These are phyloP conservation scores for Rhododendron griersonianum DNA, from an alignment of 148 eudicot genomes.

Conservation along the genomic window DNA sequence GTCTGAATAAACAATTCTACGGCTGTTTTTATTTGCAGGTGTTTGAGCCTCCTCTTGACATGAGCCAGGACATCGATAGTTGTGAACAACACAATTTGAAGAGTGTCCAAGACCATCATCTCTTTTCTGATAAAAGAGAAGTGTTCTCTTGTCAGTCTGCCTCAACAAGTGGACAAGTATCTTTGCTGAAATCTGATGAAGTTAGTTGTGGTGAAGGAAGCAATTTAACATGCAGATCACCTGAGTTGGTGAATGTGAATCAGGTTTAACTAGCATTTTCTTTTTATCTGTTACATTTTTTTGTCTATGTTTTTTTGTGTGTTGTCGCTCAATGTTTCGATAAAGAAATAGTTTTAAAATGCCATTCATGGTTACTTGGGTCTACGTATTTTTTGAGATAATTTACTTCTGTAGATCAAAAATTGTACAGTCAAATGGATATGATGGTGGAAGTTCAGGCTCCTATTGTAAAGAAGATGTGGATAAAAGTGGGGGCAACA, in stretches of 20 bases:
- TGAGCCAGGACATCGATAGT: conserved; percentile 52
- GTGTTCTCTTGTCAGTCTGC: conserved; percentile 34
- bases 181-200: conserved; percentile 20
- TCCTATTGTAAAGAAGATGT: conserved; percentile 17
- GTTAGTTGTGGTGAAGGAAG: conserved; percentile 21
- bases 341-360: not conserved
- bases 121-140: conserved; percentile 25
- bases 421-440: conserved; percentile 3
- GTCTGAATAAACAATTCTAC: not conserved
- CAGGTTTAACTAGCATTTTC: conserved; percentile 22
- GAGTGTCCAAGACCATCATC: conserved; percentile 30
- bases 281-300: not conserved
- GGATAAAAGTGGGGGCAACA: conserved; percentile 26
- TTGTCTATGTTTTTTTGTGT: not conserved
- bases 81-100: conserved; percentile 43
- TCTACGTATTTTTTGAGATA: conserved; percentile 20
- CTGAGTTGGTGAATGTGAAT: conserved; percentile 9
- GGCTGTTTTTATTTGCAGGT: conserved; percentile 42
- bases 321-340: not conserved
- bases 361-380: not conserved
- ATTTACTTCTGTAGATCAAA: conserved; percentile 41
- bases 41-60: conserved; percentile 88
- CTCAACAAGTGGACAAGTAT: conserved; percentile 23
- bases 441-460: conserved; percentile 12
- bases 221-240: conserved; percentile 19